Conservation (phyloP, 2,329 filamentous ascomycete species). For the Exophiala sideris region DNA sequence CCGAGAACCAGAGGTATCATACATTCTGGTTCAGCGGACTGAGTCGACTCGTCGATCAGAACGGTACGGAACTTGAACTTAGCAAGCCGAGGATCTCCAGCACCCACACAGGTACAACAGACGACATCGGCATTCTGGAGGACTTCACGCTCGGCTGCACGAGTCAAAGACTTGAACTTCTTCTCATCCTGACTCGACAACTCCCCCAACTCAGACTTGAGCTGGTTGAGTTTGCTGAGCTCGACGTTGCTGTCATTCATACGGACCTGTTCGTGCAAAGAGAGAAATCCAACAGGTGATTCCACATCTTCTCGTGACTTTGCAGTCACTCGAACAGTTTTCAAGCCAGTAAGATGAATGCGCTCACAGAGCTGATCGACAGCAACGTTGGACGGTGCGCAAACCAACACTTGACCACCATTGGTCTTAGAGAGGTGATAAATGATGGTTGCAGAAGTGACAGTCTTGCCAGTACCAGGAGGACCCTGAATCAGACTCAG, state of each 20-base stretch:
- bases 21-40: conserved; percentile 96
- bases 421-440: conserved; percentile 96
- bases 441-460: conserved; percentile 97
- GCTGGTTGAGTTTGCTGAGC: conserved; percentile 82
- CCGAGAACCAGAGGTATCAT: conserved; percentile 97
- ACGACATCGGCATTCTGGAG: conserved; percentile 94
- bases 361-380: conserved; percentile 98
- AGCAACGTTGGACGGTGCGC: conserved; percentile 95
- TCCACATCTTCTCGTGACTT: conserved; percentile 99
- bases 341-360: conserved; percentile 88
- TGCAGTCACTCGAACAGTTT: conserved; percentile 95
- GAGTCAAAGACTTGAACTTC: conserved; percentile 93
- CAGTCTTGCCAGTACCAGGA: conserved; percentile 95
- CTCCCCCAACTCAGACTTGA: conserved; percentile 89
- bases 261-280: conserved; percentile 92
- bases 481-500: conserved; percentile 95
- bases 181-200: conserved; percentile 95
- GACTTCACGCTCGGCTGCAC: conserved; percentile 91
- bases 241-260: conserved; percentile 97
- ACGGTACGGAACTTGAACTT: conserved; percentile 99
- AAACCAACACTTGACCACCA: conserved; percentile 90
- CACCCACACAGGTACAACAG: conserved; percentile 97
- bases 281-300: conserved; percentile 93
- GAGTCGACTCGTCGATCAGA: conserved; percentile 95
- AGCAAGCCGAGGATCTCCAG: conserved; percentile 87